A percentile compares a stretch with the other conserved stretches of the same genome.
These are phyloP conservation scores for Ustilago vetiveriae DNA, from an alignment of 1,284 basidiomycete species.

Conservation along the genomic window DNA sequence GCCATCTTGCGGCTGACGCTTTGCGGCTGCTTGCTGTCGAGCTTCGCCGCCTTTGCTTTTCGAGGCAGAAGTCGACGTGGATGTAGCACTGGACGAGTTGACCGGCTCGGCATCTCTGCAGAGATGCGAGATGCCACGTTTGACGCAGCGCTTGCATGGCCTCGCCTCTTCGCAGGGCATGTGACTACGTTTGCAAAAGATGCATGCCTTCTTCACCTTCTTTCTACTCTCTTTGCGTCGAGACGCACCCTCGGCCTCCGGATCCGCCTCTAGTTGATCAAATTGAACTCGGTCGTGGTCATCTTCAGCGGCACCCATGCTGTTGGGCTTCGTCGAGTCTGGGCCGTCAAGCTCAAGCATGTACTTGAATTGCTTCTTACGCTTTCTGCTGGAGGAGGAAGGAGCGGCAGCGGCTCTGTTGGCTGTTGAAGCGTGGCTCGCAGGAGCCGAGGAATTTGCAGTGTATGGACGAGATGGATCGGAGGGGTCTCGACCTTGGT, in stretches of 20 bases:
- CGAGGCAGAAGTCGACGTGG: neutral
- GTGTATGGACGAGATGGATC: neutral
- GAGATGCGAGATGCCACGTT: conserved; percentile 46
- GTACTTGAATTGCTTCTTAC: conserved; percentile 54
- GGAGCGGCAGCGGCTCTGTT: conserved; percentile 1
- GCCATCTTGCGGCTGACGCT: neutral
- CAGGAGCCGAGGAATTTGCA: conserved; percentile 2
- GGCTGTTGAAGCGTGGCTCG: neutral
- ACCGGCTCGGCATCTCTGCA: conserved; percentile 46
- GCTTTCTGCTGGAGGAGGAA: conserved; percentile 12
- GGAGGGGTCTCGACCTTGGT: neutral
- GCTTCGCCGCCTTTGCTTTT: conserved; percentile 20
- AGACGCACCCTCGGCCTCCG: neutral
- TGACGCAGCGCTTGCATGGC: conserved; percentile 42
- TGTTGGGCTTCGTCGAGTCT: conserved; percentile 7
- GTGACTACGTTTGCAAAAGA: conserved; percentile 54
- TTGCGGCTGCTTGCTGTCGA: conserved; percentile 11
- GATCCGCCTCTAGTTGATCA: conserved; percentile 4
- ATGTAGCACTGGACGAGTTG: conserved; percentile 10
- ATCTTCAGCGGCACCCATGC: conserved; percentile 6
- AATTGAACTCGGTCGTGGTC: conserved; percentile 5
- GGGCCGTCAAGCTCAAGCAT: conserved; percentile 29
- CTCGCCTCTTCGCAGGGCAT: conserved; percentile 46
- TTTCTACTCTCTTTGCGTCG: conserved; percentile 39
- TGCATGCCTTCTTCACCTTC: conserved; percentile 51